These are phyloP conservation scores for Isabelozyma heimii DNA, from an alignment of 805 yeast genomes.

Conservation along the genomic window DNA sequence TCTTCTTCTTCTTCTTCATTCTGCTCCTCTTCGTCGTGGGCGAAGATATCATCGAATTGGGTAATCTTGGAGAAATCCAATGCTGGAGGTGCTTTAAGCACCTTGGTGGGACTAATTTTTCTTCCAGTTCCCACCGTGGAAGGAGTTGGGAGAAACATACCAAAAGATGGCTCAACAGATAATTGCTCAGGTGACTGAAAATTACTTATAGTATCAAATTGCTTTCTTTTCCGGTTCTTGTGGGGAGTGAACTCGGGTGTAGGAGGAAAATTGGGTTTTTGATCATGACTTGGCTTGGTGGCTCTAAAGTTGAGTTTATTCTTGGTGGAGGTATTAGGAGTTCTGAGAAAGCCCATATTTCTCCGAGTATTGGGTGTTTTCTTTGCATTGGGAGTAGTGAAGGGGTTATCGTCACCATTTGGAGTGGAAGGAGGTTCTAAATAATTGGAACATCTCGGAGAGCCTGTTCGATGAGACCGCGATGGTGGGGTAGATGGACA, in stretches of 20 bases:
- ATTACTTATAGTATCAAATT: constrained; percentile 5
- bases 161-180: constrained; percentile 13
- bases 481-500: constrained; percentile 1
- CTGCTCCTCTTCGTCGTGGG: constrained; percentile 2
- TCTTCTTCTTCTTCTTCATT: not conserved
- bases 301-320: not conserved
- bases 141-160: constrained; percentile 33
- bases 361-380: not conserved
- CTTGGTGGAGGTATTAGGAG: not conserved
- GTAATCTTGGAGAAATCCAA: constrained; percentile 4
- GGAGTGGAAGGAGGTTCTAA: not conserved
- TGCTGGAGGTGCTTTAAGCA: constrained; percentile 5
- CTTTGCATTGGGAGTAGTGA: not conserved
- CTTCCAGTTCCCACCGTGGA: constrained; percentile 39
- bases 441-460: not conserved
- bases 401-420: not conserved
- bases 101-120: constrained; percentile 8
- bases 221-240: constrained; percentile 19
- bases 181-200: constrained; percentile 3
- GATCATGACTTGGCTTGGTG: not conserved
- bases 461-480: not conserved
- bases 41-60: constrained; percentile 1
- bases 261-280: constrained; percentile 9
- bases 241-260: constrained; percentile 35
- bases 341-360: not conserved